Base-by-base conservation (phyloP, 2,329 filamentous ascomycete genomes). In the Thelonectria discophora region DNA sequence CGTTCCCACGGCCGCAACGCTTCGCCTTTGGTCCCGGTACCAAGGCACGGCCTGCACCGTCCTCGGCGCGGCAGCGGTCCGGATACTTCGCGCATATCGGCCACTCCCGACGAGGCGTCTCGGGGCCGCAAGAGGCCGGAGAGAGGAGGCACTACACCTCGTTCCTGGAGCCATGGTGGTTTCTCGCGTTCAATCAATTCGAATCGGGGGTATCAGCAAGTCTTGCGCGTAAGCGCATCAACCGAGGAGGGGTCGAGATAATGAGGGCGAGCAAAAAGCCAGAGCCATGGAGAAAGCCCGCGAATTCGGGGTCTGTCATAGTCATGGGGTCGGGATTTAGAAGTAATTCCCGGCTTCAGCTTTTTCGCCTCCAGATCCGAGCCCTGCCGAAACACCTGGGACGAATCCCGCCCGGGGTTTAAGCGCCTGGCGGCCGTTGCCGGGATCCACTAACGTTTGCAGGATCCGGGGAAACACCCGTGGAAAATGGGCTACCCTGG, bases 251-350 rank as follows among this genome's bases (percentile, higher is more conserved):
- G 15, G 42, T 27, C 56, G 32, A 34, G 15, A 45, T 60, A n/a
- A 49, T 50, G 60, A 58, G 58, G 54, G 51, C 54, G 39, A n/a
- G n/a, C n/a, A 56, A 27, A 60, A n/a, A 55, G 30, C 52, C 66
- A 60, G 7, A 55, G 30, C 52, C 66, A 55, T 66, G 62, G 64
- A 64, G 61, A 65, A 62, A 66, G 53, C 60, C 65, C 65, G 68
- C 67, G 61, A 71, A 65, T 61, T 67, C 63, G 68, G 66, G 56
- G 58, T 72, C 32, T 67, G 3, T 24, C 60, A 64, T 68, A 56
- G 58, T 55, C 47, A 61, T 40, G 69, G 70, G 70, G 70, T 67
- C 60, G 67, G 69, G 70, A 56, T 53, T 66, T 67, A 72, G 62
- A 72, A 68, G 61, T 71, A 64, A 67, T 63, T 42, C 62, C 69